A percentile compares a stretch with the other conserved stretches of the same genome.
These are phyloP conservation scores for Linnemannia schmuckeri DNA, from an alignment of 192 early-diverging fungal species.

Conservation along the genomic window DNA sequence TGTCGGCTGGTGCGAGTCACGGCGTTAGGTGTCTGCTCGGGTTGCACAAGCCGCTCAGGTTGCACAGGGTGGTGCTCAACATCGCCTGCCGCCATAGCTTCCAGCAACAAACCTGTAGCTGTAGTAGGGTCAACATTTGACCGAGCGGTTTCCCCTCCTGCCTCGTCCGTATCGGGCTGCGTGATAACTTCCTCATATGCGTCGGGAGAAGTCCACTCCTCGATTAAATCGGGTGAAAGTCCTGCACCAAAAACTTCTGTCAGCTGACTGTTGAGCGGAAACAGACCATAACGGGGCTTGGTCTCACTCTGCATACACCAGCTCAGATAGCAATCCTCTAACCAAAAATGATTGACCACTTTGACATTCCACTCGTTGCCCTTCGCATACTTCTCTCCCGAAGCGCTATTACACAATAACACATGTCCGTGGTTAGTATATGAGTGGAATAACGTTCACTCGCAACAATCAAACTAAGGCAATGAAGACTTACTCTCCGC, in stretches of 20 bases:
- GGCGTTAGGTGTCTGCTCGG: not conserved
- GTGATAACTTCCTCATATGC: slow-evolving; percentile 6
- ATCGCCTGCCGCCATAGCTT: not conserved
- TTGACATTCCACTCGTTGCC: slow-evolving; percentile 76
- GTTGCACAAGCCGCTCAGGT: not conserved
- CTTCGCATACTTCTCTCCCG: slow-evolving; percentile 74
- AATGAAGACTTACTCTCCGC: slow-evolving; percentile 63
- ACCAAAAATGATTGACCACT: slow-evolving; percentile 88
- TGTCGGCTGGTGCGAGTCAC: not conserved
- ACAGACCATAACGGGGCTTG: slow-evolving; percentile 66
- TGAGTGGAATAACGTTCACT: not conserved
- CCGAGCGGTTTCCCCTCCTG: not conserved
- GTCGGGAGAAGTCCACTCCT: slow-evolving; percentile 56
- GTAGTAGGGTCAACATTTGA: not conserved
- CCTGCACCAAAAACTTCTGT: slow-evolving; percentile 68
- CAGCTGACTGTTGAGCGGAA: slow-evolving; percentile 66
- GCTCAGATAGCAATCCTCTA: slow-evolving; percentile 80
- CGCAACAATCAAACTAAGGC: not conserved
- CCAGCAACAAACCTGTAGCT: not conserved
- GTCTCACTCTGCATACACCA: slow-evolving; percentile 72
- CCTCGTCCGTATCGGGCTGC: not conserved
- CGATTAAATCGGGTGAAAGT: slow-evolving; percentile 47
- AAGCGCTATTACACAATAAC: slow-evolving; percentile 50
- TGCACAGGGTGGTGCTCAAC: not conserved
- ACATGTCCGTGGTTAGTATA: not conserved